A percentile compares a stretch with the other conserved stretches of the same genome.
Evolutionary conservation across 2,329 filamentous ascomycete genomes (phyloP).

Genomic region (Curvularia sp.): DNA sequence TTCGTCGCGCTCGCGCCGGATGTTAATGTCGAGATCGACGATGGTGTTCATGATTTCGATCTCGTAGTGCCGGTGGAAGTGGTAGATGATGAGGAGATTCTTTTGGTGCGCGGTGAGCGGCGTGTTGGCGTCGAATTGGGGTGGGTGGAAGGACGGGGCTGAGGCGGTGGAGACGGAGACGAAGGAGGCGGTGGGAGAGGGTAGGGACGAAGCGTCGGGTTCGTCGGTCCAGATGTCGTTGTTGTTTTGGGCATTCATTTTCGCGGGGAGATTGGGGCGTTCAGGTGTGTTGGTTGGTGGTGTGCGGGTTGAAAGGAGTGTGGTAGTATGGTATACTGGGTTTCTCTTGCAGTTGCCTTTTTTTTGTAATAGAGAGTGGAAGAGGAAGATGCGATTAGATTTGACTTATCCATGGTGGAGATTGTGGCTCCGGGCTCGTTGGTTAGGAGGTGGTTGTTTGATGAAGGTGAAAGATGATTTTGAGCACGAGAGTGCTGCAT

Average conservation of each 20-base stretch:
- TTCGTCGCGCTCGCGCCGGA: conserved; percentile 12
- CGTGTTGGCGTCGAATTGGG: neutral
- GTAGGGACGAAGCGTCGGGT: neutral
- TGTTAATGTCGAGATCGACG: conserved; percentile 2
- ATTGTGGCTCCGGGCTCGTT: neutral
- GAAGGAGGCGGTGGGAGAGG: neutral
- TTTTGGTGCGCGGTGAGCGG: conserved; percentile 5
- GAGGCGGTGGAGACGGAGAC: neutral
- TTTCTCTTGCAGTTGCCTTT: neutral
- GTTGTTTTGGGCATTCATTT: neutral
- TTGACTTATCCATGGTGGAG: neutral
- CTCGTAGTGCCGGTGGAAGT: neutral
- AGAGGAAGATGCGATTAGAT: neutral
- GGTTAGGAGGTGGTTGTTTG: neutral
- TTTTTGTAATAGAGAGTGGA: neutral
- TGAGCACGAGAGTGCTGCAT: neutral
- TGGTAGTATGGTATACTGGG: neutral
- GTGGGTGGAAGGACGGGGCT: neutral
- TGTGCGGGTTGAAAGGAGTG: too few species aligned
- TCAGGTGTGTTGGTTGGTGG: neutral
- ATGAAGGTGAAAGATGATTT: neutral
- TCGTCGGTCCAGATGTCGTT: neutral
- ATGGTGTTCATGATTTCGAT: conserved; percentile 6
- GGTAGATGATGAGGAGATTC: neutral
- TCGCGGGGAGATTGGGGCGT: neutral